Evolutionary conservation across 805 yeast species (phyloP), one percentile per base, ranked within the genome.

Genomic region (Ogataea henricii): DNA sequence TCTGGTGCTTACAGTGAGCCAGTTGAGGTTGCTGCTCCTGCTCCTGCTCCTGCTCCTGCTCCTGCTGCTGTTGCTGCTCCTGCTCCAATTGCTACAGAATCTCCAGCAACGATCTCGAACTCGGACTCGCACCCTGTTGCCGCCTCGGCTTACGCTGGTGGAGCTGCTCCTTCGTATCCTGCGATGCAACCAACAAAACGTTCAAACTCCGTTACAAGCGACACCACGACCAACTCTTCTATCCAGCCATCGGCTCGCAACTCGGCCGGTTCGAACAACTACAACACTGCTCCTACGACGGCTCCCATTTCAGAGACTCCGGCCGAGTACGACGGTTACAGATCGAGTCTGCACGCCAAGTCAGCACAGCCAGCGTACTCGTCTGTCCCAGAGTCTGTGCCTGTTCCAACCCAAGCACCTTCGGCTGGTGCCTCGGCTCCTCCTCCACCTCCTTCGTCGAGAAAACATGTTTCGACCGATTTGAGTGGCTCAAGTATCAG

Each of bases 391-490:
- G 43, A 26, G 3, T 44, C 33, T 22, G 8, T 27, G 2, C 33
- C 41, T 29, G 50, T 54, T 16, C 59, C 61, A 16, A 55, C 47
- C 30, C 46, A 47, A 14, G 29, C 35, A n/a, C 37, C 48, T 37
- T 37, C 51, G n/a, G 36, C 48, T 3, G n/a, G n/a, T n/a, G 26
- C 53, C 10, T 18, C 52, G 3, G 48, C 54, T 17, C 63, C 66
- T 32, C 71, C 70, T 20, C 72, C 69, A 20, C 71, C 66, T 20
- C 70, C 69, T 46, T 48, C 58, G 6, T 57, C 69, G 1, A 65
- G 71, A 56, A 66, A 63, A 45, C 68, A 65, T 43, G 48, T 53
- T 17, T 29, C 56, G 5, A 37, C 59, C 12, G 59, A 60, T 33
- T 26, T 53, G 33, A 25, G 54, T 14, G 18, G 34, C n/a, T 5